Conservation (phyloP, 345 rosid genomes). For the Streptanthus diversifolius region DNA sequence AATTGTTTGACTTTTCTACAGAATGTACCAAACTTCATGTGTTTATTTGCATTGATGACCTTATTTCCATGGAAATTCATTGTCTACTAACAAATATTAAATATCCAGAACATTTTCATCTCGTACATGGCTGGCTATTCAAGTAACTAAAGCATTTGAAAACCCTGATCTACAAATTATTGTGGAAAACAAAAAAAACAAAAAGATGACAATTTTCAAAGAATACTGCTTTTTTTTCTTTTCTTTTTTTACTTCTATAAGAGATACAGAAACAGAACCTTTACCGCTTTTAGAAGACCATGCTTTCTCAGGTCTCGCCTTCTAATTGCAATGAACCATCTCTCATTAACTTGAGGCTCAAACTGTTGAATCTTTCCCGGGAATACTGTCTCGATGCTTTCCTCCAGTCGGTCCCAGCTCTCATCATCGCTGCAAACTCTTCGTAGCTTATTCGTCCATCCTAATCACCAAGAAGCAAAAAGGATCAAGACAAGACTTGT, state of each 20-base stretch:
- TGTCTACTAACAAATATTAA: background rate
- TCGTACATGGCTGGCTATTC: slow-evolving; percentile 18
- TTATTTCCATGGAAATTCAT: no score
- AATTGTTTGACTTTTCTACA: no score
- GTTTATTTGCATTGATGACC: no score
- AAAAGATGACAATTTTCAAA: slow-evolving; percentile 16
- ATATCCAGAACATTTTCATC: slow-evolving; percentile 21
- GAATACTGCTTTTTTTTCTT: slow-evolving; percentile 11
- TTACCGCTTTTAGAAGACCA: background rate
- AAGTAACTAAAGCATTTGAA: slow-evolving; percentile 7
- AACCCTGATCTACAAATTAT: slow-evolving; percentile 23
- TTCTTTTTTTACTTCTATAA: background rate
- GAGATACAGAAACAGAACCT: slow-evolving; percentile 21
- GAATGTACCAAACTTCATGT: no score
- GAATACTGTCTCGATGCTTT: slow-evolving; percentile 85
- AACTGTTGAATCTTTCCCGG: slow-evolving; percentile 74
- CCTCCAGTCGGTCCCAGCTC: slow-evolving; percentile 94
- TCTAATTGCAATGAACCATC: slow-evolving; percentile 59
- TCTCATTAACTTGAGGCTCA: slow-evolving; percentile 69
- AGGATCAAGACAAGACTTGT: background rate
- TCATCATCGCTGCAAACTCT: slow-evolving; percentile 83
- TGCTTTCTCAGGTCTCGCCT: slow-evolving; percentile 21
- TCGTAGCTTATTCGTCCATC: slow-evolving; percentile 84
- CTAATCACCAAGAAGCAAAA: slow-evolving; percentile 33
- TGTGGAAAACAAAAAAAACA: background rate